These are phyloP conservation scores for Chrysoporthe austroafricana DNA, from an alignment of 2,329 filamentous ascomycete species.

Conservation along the genomic window DNA sequence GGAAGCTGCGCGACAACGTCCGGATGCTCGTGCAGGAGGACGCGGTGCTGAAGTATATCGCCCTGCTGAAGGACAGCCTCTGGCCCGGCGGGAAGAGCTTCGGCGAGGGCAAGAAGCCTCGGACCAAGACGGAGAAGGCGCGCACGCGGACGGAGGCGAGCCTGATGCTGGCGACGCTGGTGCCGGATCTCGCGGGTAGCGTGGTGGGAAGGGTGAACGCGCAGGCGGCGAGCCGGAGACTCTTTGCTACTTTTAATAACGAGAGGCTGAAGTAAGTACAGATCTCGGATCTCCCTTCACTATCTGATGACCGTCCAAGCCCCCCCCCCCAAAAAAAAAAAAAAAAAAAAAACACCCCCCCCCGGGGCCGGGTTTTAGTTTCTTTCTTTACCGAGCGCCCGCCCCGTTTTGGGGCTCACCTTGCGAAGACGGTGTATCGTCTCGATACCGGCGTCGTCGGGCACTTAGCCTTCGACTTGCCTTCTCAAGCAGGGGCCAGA, in stretches of 20 bases:
- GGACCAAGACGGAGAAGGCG: constrained; percentile 74
- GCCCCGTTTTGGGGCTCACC: too few species aligned
- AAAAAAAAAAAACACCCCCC: too few species aligned
- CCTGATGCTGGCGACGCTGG: constrained; percentile 82
- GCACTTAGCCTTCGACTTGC: too few species aligned
- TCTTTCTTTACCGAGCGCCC: too few species aligned
- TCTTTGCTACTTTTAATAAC: constrained; percentile 93
- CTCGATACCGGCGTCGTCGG: too few species aligned
- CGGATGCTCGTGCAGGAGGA: constrained; percentile 77
- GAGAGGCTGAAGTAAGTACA: constrained; percentile 76
- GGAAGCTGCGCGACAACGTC: constrained; percentile 87
- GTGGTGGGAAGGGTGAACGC: constrained; percentile 94
- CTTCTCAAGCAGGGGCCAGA: too few species aligned
- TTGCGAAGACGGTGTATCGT: too few species aligned
- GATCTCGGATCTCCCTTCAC: too few species aligned
- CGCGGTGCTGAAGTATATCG: constrained; percentile 75
- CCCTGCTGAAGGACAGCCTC: constrained; percentile 72
- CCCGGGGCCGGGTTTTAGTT: too few species aligned
- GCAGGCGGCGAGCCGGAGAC: constrained; percentile 82
- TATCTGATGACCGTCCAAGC: too few species aligned
- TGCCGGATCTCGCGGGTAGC: constrained; percentile 89
- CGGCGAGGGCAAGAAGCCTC: constrained; percentile 50
- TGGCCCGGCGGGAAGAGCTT: constrained; percentile 70
- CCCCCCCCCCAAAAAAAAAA: neutral
- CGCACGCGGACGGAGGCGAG: constrained; percentile 85